phyloP scores from a whole-genome alignment of 2,329 filamentous ascomycete species.

The Tolypocladium capitatum region DNA sequence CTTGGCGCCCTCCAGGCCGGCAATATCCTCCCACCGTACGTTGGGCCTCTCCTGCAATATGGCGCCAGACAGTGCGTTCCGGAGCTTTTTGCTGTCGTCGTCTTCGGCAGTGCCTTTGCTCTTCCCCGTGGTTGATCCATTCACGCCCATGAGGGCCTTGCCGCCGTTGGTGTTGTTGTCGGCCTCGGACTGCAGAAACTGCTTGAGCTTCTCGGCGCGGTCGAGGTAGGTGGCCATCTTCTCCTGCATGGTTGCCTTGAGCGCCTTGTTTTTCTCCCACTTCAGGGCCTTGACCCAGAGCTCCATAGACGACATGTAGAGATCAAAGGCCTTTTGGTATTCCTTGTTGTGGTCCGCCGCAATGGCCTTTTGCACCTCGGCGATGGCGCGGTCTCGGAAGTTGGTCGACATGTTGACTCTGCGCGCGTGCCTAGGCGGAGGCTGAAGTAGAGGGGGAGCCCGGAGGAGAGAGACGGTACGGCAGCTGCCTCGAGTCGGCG shows the following conservation, averaged over 20 bases:
- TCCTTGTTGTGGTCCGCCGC: slow-evolving; percentile 90
- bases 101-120: slow-evolving; percentile 57
- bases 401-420: slow-evolving; percentile 70
- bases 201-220: slow-evolving; percentile 93
- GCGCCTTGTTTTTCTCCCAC: slow-evolving; percentile 98
- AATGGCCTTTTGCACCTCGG: slow-evolving; percentile 94
- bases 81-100: slow-evolving; percentile 88
- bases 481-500: neutral
- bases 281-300: slow-evolving; percentile 98
- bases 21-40: slow-evolving; percentile 95
- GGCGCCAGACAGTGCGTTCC: slow-evolving; percentile 78
- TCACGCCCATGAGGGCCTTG: slow-evolving; percentile 51
- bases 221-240: slow-evolving; percentile 98
- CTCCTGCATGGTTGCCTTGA: slow-evolving; percentile 92
- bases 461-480: neutral
- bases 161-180: slow-evolving; percentile 57
- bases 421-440: neutral
- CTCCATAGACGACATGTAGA: slow-evolving; percentile 91
- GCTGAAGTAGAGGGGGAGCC: neutral
- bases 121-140: slow-evolving; percentile 53
- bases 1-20: slow-evolving; percentile 85
- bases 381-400: slow-evolving; percentile 92
- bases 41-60: slow-evolving; percentile 94
- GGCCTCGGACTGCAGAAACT: slow-evolving; percentile 65
- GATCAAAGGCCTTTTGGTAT: slow-evolving; percentile 93